Percentiles rank a stretch among this genome's conserved stretches.
These are phyloP conservation scores for Zelonia costaricensis DNA, from an alignment of 208 protist genomes.

Conservation along the genomic window DNA sequence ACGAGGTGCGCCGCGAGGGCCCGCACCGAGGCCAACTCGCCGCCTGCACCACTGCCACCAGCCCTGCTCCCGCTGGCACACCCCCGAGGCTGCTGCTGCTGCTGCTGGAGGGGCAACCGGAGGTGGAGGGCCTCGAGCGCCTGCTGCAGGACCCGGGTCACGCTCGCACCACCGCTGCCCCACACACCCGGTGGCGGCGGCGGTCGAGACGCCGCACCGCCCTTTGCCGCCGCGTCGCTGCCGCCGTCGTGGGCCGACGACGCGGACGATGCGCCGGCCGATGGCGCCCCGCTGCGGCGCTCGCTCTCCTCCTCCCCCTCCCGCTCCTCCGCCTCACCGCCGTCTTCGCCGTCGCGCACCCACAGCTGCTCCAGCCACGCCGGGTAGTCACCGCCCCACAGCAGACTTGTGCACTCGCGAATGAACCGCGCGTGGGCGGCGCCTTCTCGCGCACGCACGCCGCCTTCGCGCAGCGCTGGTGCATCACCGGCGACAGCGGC, in stretches of 20 bases:
- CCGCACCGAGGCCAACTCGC: background rate
- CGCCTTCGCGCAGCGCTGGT: background rate
- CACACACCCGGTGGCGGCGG: background rate
- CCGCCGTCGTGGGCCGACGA: no score
- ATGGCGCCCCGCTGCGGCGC: no score
- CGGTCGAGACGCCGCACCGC: background rate
- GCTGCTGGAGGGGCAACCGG: slow-evolving; percentile 10
- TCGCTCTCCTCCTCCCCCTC: background rate
- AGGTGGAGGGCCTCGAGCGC: slow-evolving; percentile 29
- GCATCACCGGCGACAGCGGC: background rate
- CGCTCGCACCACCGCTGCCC: no score
- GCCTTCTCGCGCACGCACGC: no score
- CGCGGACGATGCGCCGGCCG: no score
- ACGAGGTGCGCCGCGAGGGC: slow-evolving; percentile 17
- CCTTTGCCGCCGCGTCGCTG: no score
- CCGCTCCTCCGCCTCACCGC: slow-evolving; percentile 7
- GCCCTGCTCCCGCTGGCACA: no score
- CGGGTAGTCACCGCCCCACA: slow-evolving; percentile 29
- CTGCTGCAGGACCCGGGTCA: slow-evolving; percentile 20
- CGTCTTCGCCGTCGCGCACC: slow-evolving; percentile 13
- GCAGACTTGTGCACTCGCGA: slow-evolving; percentile 11
- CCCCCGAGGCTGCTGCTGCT: no score
- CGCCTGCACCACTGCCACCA: no score
- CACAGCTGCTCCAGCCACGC: slow-evolving; percentile 25
- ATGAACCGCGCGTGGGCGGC: slow-evolving; percentile 28